Evolutionary conservation across 1,139 yeast genomes (phyloP).

Genomic region (Zygosaccharomyces pseudobailii): DNA sequence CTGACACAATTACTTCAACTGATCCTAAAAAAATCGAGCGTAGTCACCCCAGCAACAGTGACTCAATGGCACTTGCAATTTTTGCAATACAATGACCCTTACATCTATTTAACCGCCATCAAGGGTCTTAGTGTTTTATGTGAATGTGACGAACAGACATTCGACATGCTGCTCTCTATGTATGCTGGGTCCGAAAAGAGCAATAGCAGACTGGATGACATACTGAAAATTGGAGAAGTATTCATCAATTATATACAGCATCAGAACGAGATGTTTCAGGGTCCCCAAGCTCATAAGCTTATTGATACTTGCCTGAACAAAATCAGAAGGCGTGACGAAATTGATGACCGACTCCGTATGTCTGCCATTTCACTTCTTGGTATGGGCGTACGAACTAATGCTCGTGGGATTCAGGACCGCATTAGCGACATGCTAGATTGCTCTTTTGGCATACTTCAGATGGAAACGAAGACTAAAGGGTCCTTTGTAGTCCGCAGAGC

Average conservation of each 20-base stretch:
- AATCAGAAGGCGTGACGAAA: constrained; percentile 28
- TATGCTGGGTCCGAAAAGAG: constrained; percentile 35
- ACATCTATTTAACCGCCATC: constrained; percentile 75
- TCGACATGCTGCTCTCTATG: constrained; percentile 40
- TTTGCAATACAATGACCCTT: constrained; percentile 77
- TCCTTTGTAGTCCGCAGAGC: constrained; percentile 58
- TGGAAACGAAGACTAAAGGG: constrained; percentile 46
- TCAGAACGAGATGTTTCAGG: constrained; percentile 46
- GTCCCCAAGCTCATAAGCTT: constrained; percentile 37
- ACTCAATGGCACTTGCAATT: constrained; percentile 60
- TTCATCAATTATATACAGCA: constrained; percentile 53
- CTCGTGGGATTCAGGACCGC: constrained; percentile 46
- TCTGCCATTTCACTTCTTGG: constrained; percentile 85
- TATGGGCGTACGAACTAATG: constrained; percentile 54
- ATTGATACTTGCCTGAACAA: constrained; percentile 33
- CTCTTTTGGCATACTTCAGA: constrained; percentile 63
- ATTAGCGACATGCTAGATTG: constrained; percentile 65
- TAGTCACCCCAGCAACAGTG: constrained; percentile 50
- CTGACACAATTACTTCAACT: constrained; percentile 59
- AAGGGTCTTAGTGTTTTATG: constrained; percentile 66
- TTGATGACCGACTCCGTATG: constrained; percentile 66
- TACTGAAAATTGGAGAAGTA: constrained; percentile 78
- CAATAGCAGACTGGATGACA: constrained; percentile 48
- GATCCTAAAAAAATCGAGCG: constrained; percentile 46
- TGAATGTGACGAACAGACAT: constrained; percentile 40